Percentiles rank a stretch among this genome's conserved stretches.
phyloP scores from a whole-genome alignment of 2,329 filamentous ascomycete genomes.

The Penicillium concentricum region DNA sequence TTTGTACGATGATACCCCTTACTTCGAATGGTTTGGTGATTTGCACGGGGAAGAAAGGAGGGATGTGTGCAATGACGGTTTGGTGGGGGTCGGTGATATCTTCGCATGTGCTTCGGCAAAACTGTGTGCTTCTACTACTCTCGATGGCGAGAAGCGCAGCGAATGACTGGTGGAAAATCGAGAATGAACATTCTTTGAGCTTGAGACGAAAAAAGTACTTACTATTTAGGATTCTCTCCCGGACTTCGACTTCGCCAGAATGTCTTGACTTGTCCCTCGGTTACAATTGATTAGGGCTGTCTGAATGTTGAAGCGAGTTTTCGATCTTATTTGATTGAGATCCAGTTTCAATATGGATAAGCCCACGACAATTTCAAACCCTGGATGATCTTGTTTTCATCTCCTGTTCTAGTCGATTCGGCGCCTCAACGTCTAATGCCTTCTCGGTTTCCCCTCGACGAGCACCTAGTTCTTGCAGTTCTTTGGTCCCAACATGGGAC shows the following conservation, averaged over 20 bases:
- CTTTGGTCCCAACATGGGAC: not conserved
- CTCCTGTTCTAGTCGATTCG: not conserved
- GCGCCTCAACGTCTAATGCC: not conserved
- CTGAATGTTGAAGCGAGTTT: not conserved
- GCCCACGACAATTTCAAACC: not conserved
- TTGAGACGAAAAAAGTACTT: not conserved
- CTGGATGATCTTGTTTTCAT: not conserved
- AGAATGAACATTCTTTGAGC: not conserved
- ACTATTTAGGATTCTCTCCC: slow-evolving; percentile 4
- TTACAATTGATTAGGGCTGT: not conserved
- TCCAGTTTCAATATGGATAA: not conserved
- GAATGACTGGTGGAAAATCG: not conserved
- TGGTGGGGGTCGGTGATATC: not conserved
- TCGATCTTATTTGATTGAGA: not conserved
- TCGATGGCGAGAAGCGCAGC: not conserved
- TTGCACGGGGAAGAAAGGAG: not conserved
- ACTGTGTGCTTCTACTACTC: not conserved
- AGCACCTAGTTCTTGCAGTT: slow-evolving; percentile 4
- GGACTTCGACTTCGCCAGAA: not conserved
- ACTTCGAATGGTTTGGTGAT: slow-evolving; percentile 8
- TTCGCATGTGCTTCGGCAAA: not conserved
- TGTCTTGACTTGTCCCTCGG: not conserved
- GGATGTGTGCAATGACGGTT: not conserved
- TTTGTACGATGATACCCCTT: slow-evolving; percentile 14
- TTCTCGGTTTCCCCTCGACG: not conserved